These are phyloP conservation scores for Phaffia australis DNA, from an alignment of 768 basidiomycete species.

Conservation along the genomic window DNA sequence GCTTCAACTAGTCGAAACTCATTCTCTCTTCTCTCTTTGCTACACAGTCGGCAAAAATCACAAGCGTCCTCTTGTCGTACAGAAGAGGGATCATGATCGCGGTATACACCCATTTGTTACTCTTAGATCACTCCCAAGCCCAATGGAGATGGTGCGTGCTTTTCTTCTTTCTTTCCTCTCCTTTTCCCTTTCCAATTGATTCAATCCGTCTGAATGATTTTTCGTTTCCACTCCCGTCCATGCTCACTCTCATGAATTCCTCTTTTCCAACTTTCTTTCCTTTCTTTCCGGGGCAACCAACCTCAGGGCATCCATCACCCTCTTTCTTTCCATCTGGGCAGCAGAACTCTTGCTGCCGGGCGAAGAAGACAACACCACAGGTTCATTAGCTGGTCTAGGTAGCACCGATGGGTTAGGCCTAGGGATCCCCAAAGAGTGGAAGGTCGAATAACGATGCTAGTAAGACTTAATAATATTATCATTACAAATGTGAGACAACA, in stretches of 20 bases:
- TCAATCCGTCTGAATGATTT: neutral
- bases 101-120: slow-evolving; percentile 72
- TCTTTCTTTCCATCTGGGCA: slow-evolving; percentile 24
- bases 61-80: slow-evolving; percentile 65
- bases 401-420: no score
- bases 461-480: no score
- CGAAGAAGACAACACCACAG: slow-evolving; percentile 11
- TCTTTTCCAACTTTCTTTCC: no score
- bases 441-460: no score
- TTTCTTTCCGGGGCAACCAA: neutral
- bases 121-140: slow-evolving; percentile 7
- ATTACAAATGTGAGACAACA: no score
- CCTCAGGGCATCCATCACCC: slow-evolving; percentile 11
- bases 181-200: no score
- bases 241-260: no score
- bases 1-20: neutral
- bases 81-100: slow-evolving; percentile 73
- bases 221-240: neutral
- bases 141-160: slow-evolving; percentile 3
- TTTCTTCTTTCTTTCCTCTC: neutral
- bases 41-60: slow-evolving; percentile 47
- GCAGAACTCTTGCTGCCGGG: slow-evolving; percentile 23
- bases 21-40: neutral
- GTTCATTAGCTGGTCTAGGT: no score
- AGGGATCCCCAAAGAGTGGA: no score